Evolutionary conservation across 352 stramenopile genomes (phyloP).

Genomic region (Globisporangium alternatum): DNA sequence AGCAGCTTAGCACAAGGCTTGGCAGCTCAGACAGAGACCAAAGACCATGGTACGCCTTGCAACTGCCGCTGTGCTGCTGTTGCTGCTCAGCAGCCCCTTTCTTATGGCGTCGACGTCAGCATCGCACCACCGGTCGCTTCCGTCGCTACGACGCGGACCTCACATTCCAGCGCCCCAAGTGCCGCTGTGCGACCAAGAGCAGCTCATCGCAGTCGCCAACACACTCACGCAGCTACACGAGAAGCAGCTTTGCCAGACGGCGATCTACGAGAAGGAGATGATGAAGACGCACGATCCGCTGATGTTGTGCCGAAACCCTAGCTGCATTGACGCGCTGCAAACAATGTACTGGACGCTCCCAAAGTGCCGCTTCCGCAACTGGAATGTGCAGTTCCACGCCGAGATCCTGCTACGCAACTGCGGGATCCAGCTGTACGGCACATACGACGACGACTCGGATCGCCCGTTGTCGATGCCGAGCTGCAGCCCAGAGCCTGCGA

Average conservation of each 20-base stretch:
- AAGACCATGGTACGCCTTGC: neutral
- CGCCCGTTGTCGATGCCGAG: neutral
- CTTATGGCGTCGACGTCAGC: neutral
- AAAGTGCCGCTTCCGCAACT: slow-evolving; percentile 54
- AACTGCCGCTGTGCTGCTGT: neutral
- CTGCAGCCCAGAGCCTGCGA: neutral
- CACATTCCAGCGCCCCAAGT: slow-evolving; percentile 17
- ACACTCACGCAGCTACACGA: slow-evolving; percentile 40
- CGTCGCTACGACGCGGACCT: neutral
- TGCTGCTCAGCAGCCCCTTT: neutral
- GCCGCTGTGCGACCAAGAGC: slow-evolving; percentile 35
- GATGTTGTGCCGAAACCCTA: slow-evolving; percentile 33
- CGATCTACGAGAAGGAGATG: slow-evolving; percentile 45
- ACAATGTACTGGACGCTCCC: slow-evolving; percentile 53
- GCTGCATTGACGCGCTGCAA: slow-evolving; percentile 47
- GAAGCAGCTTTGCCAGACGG: slow-evolving; percentile 44
- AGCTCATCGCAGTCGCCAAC: slow-evolving; percentile 30
- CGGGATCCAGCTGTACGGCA: slow-evolving; percentile 26
- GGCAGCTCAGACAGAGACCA: neutral
- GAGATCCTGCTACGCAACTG: slow-evolving; percentile 50
- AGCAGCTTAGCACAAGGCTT: neutral
- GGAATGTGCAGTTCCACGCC: slow-evolving; percentile 40
- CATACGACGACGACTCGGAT: neutral
- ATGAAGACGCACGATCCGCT: slow-evolving; percentile 29
- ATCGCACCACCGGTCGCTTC: neutral